Evolutionary conservation across 306 rosid genomes (phyloP), one percentile per base, ranked within the genome.

Genomic region (Trifolium repens): DNA sequence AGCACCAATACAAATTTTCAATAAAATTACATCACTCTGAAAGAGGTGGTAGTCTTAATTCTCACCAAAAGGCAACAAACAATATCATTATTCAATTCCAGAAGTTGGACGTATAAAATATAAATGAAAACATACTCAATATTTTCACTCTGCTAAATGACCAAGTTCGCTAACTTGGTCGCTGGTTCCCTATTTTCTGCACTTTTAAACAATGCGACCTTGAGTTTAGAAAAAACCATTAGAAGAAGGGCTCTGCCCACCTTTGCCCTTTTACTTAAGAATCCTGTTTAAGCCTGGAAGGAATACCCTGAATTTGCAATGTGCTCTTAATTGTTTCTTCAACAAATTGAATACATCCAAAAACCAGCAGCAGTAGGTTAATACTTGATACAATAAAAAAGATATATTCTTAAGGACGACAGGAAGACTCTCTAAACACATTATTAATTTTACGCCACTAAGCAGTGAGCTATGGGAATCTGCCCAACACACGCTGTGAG

Each of bases 211-310:
- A 8, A 11, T 71, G 17, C 2, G 61, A 50, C 54, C 78, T 75
- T 50, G 68, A 79, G 67, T 79, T 84, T 61, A 66, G 59, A 80
- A 87, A 88, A 91, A 79, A 39, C 32, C 53, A 75, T 22, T 77
- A 52, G 50, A 54, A 62, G 60, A 50, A 37, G 69, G 37, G 66
- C 2, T 62, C 24, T 82, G 40, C 84, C 86, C 19, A 89, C 85
- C 84, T 78, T 89, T 30, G 81, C 80, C 81, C 90, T 84, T 89
- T 79, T 58, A 79, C 78, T 71, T 61, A 75, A 72, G 79, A 84
- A 78, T 84, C 89, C 72, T 86, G 81, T 82, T 15, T 13, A 62
- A 78, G 70, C 52, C 54, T 58, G 16, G 86, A 78, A 40, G 87
- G 78, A 67, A 79, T 71, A 64, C 84, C 87, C 61, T 82, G 85